These are phyloP conservation scores for Cyberlindnera lachancei DNA, from an alignment of 805 yeast genomes.

Conservation along the genomic window DNA sequence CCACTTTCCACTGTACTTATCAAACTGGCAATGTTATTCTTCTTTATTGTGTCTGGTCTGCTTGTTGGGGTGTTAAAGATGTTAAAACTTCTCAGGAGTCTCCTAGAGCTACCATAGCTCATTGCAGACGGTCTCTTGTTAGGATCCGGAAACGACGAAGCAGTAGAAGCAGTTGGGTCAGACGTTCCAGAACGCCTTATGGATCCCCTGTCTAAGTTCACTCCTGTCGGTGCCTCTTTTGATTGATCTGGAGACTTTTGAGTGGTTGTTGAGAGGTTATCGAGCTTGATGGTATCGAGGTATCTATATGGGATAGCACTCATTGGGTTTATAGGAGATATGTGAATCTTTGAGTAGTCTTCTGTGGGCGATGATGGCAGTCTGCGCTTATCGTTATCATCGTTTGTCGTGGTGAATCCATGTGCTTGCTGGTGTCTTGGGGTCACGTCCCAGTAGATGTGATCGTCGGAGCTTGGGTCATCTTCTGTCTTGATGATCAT, in stretches of 20 bases:
- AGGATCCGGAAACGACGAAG: not conserved
- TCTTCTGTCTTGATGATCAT: slow-evolving; percentile 4
- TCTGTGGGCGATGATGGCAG: slow-evolving; percentile 20
- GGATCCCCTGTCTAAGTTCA: too few species aligned
- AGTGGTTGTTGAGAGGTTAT: slow-evolving; percentile 14
- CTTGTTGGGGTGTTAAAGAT: slow-evolving; percentile 7
- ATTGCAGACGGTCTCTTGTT: slow-evolving; percentile 1
- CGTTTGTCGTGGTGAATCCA: slow-evolving; percentile 3
- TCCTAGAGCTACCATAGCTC: slow-evolving; percentile 2
- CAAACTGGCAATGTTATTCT: slow-evolving; percentile 14
- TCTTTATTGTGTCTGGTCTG: slow-evolving; percentile 4
- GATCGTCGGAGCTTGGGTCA: slow-evolving; percentile 20
- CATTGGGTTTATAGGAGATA: slow-evolving; percentile 14
- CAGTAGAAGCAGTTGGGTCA: not conserved
- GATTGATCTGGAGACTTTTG: slow-evolving; percentile 13
- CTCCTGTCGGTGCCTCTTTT: slow-evolving; percentile 1
- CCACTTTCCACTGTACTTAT: slow-evolving; percentile 13
- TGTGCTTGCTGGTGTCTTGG: slow-evolving; percentile 11
- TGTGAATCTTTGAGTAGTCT: slow-evolving; percentile 6
- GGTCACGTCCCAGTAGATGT: slow-evolving; percentile 23
- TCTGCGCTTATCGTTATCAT: too few species aligned
- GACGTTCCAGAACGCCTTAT: too few species aligned
- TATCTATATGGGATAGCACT: slow-evolving; percentile 11
- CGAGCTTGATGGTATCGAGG: slow-evolving; percentile 13
- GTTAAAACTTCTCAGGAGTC: slow-evolving; percentile 3